Conservation (phyloP, 352 stramenopile genomes). For the Vaucheria bursata region DNA sequence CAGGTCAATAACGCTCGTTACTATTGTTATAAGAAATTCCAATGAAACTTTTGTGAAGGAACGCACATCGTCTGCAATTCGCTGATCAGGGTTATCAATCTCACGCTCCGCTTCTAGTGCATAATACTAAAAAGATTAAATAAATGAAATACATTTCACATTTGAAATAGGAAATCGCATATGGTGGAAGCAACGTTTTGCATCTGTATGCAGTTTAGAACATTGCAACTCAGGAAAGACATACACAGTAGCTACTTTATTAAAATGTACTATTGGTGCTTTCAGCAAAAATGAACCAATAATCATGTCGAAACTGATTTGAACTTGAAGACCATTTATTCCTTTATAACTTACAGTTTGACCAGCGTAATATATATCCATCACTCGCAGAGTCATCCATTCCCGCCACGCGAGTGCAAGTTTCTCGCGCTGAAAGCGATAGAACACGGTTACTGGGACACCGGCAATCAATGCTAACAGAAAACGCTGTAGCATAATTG, state of each 20-base stretch:
- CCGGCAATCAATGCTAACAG: conserved; percentile 51
- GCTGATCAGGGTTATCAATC: conserved; percentile 73
- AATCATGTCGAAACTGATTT: no score
- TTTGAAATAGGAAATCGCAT: no score
- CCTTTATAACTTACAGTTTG: background rate
- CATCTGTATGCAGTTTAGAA: no score
- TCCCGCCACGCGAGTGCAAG: conserved; percentile 59
- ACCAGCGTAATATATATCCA: conserved; percentile 55
- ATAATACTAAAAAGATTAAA: conserved; percentile 60
- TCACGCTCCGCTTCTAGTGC: conserved; percentile 53
- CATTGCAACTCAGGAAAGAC: no score
- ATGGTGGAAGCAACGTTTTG: no score
- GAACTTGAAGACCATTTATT: no score
- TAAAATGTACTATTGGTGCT: no score
- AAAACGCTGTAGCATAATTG: conserved; percentile 58
- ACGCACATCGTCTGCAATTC: conserved; percentile 67
- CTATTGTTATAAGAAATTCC: conserved; percentile 61
- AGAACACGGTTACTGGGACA: conserved; percentile 60
- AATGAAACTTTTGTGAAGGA: conserved; percentile 64
- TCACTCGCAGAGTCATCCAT: conserved; percentile 63
- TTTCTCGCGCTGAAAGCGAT: conserved; percentile 50
- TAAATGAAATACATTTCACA: no score
- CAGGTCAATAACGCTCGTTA: conserved; percentile 65
- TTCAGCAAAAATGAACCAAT: no score
- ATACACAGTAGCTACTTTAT: no score